These are phyloP conservation scores for Pseudonectria buxi DNA, from an alignment of 2,329 filamentous ascomycete genomes.

Conservation along the genomic window DNA sequence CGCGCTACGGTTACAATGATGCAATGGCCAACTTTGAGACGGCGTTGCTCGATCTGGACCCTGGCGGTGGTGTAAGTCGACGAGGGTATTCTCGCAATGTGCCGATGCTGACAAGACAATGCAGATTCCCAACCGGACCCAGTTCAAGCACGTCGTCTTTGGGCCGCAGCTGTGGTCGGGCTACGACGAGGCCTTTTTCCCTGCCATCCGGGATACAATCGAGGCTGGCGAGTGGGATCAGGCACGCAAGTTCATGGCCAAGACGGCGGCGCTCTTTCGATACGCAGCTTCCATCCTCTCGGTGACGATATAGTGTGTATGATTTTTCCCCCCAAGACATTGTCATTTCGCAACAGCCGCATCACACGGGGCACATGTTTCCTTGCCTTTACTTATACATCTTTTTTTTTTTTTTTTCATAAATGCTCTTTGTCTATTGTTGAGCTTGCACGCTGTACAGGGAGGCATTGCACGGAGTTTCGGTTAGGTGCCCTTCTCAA, in stretches of 20 bases:
- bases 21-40: conserved; percentile 78
- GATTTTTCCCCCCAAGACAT: conserved; percentile 9
- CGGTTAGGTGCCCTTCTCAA: conserved; percentile 18
- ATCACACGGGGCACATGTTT: neutral
- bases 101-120: conserved; percentile 8
- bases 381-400: conserved; percentile 8
- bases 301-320: conserved; percentile 19
- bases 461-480: conserved; percentile 30
- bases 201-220: conserved; percentile 77
- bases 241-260: conserved; percentile 62
- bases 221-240: conserved; percentile 62
- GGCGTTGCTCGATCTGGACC: conserved; percentile 68
- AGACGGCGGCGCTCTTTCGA: conserved; percentile 61
- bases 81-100: too few relatives aligned
- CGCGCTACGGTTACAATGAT: conserved; percentile 70
- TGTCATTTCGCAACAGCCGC: neutral
- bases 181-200: conserved; percentile 37
- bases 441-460: conserved; percentile 17
- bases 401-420: conserved; percentile 9
- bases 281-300: conserved; percentile 43
- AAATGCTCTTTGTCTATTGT: conserved; percentile 2
- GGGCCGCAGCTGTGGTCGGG: conserved; percentile 70
- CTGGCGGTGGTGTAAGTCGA: conserved; percentile 64
- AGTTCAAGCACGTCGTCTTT: conserved; percentile 91
- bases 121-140: conserved; percentile 75